Percentiles rank a stretch among this genome's conserved stretches.
These are phyloP conservation scores for Austroboletus festivus DNA, from an alignment of 768 basidiomycete species.

Conservation along the genomic window DNA sequence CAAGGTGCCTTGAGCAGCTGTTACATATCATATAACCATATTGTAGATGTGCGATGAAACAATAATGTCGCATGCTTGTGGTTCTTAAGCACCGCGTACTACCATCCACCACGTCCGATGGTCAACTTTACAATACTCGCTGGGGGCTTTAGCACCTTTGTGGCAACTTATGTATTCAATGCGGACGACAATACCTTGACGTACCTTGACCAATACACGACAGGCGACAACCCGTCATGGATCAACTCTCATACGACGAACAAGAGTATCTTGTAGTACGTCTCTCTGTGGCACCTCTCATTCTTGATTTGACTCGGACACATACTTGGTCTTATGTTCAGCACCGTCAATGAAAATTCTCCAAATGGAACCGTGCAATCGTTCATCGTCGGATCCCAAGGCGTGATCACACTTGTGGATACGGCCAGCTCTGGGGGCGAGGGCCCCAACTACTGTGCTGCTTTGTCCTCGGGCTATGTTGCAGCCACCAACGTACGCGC, in stretches of 20 bases:
- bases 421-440: slow-evolving; percentile 49
- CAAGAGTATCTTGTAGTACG: slow-evolving; percentile 59
- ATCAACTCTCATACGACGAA: slow-evolving; percentile 55
- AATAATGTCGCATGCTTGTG: no score
- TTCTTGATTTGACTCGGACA: background rate
- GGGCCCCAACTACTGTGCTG: slow-evolving; percentile 48
- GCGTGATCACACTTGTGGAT: slow-evolving; percentile 43
- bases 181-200: slow-evolving; percentile 45
- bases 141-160: slow-evolving; percentile 58
- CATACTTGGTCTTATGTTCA: slow-evolving; percentile 17
- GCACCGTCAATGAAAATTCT: slow-evolving; percentile 57
- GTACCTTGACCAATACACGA: slow-evolving; percentile 41
- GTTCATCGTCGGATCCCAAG: slow-evolving; percentile 46
- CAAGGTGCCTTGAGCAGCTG: no score
- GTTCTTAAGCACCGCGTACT: background rate
- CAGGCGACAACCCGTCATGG: slow-evolving; percentile 56
- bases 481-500: slow-evolving; percentile 52
- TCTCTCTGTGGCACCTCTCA: slow-evolving; percentile 1
- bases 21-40: no score
- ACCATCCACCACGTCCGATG: slow-evolving; percentile 48
- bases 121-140: slow-evolving; percentile 66
- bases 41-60: no score
- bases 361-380: slow-evolving; percentile 48
- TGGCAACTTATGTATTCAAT: slow-evolving; percentile 64
- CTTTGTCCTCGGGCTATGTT: slow-evolving; percentile 55